Conservation (phyloP, 2,329 filamentous ascomycete genomes). For the Neofusicoccum laricinum region DNA sequence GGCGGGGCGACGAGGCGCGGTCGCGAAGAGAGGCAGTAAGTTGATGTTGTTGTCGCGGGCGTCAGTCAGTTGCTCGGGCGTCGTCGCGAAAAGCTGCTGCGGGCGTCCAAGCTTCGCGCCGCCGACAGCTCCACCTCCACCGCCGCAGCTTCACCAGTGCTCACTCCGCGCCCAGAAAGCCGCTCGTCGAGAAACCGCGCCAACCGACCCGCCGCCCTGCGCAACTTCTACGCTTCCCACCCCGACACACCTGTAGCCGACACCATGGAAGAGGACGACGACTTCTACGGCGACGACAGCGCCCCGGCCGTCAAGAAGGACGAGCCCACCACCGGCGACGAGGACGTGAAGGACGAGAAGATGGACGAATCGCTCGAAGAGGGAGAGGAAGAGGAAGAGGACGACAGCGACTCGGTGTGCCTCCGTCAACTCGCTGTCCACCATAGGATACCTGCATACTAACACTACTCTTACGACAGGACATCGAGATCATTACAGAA, state of each 20-base stretch:
- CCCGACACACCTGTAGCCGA: background rate
- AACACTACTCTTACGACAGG: slow-evolving; percentile 32
- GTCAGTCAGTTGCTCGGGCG: slow-evolving; percentile 11
- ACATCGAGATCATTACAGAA: slow-evolving; percentile 54
- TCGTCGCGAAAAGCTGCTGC: slow-evolving; percentile 17
- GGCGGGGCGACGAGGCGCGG: background rate
- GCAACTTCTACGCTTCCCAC: background rate
- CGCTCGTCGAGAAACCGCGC: background rate
- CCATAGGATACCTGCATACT: slow-evolving; percentile 16
- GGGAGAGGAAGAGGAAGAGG: slow-evolving; percentile 46
- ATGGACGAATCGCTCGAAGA: slow-evolving; percentile 45
- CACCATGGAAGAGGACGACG: slow-evolving; percentile 51
- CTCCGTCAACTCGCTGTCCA: slow-evolving; percentile 18
- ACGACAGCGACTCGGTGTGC: slow-evolving; percentile 41
- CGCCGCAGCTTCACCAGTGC: slow-evolving; percentile 1
- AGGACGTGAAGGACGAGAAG: slow-evolving; percentile 39
- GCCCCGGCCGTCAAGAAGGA: slow-evolving; percentile 18
- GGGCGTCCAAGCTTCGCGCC: slow-evolving; percentile 15
- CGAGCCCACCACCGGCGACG: slow-evolving; percentile 28
- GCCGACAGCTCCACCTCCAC: slow-evolving; percentile 14
- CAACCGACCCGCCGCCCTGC: background rate
- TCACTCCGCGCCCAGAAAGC: background rate
- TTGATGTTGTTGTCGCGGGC: slow-evolving; percentile 4
- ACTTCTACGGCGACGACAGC: slow-evolving; percentile 43
- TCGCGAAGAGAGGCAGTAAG: background rate